Evolutionary conservation across 192 early-diverging fungal genomes (phyloP).

Genomic region (Jimgerdemannia flammicorona): DNA sequence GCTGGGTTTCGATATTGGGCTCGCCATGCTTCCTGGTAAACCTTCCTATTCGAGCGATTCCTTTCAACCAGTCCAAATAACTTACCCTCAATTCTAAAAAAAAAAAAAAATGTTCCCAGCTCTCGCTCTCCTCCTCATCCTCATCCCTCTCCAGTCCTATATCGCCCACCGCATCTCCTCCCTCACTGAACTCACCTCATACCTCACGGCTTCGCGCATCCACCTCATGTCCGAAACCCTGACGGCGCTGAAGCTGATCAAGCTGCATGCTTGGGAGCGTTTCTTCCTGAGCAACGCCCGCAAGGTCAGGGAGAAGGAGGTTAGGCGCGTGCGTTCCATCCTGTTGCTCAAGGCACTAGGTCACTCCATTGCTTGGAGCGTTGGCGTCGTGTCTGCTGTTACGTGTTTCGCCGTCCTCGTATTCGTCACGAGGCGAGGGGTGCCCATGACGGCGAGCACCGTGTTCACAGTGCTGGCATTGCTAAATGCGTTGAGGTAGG

Average conservation of each 20-base stretch:
- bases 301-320: slow-evolving; percentile 55
- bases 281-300: slow-evolving; percentile 58
- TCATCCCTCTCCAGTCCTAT: slow-evolving; percentile 61
- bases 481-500: slow-evolving; percentile 61
- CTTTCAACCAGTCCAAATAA: slow-evolving; percentile 9
- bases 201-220: slow-evolving; percentile 56
- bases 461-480: slow-evolving; percentile 63
- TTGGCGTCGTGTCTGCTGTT: slow-evolving; percentile 60
- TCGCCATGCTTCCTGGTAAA: slow-evolving; percentile 49
- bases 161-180: slow-evolving; percentile 48
- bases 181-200: slow-evolving; percentile 46
- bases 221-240: slow-evolving; percentile 72
- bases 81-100: too few relatives aligned
- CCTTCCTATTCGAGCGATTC: slow-evolving; percentile 10
- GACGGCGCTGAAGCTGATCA: slow-evolving; percentile 73
- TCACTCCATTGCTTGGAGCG: slow-evolving; percentile 24
- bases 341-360: slow-evolving; percentile 47
- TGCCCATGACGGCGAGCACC: slow-evolving; percentile 37
- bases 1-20: slow-evolving; percentile 42
- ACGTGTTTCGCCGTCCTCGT: background rate
- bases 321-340: slow-evolving; percentile 40
- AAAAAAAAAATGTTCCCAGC: slow-evolving; percentile 1
- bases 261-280: slow-evolving; percentile 73
- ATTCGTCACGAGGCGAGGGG: slow-evolving; percentile 26
- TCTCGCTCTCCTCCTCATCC: slow-evolving; percentile 41